phyloP scores from a whole-genome alignment of 2,329 filamentous ascomycete species.

The Zasmidium citrigriseum region DNA sequence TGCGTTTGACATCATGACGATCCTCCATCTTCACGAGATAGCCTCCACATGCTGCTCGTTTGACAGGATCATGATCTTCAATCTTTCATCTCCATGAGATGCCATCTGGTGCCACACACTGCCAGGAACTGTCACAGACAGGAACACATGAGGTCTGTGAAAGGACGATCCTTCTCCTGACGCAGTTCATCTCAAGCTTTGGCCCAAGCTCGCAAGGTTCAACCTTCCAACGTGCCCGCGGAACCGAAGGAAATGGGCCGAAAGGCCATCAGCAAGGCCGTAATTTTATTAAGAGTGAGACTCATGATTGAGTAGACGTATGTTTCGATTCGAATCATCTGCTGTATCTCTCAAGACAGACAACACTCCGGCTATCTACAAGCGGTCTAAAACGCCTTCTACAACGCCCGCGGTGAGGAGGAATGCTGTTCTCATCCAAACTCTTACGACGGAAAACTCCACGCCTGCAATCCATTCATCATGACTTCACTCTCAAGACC shows the following conservation, averaged over 20 bases:
- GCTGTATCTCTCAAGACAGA: background rate
- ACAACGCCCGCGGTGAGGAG: background rate
- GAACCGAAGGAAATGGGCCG: too few species aligned
- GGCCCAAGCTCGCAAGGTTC: slow-evolving; percentile 20
- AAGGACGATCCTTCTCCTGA: background rate
- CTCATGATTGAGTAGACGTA: background rate
- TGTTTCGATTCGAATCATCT: too few species aligned
- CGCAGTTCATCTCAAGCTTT: background rate
- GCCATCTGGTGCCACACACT: background rate
- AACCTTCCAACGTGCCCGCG: background rate
- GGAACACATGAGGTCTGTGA: background rate
- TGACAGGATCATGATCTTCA: background rate
- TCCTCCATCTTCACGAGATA: slow-evolving; percentile 1
- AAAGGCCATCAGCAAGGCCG: too few species aligned
- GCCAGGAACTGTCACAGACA: too few species aligned
- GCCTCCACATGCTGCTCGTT: background rate
- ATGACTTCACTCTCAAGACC: slow-evolving; percentile 53
- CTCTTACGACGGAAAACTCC: background rate
- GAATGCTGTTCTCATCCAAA: background rate
- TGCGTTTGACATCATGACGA: too few species aligned
- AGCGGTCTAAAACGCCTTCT: background rate
- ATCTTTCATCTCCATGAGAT: background rate
- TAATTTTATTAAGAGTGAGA: too few species aligned
- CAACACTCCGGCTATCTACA: background rate
- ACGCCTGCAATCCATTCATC: background rate